Evolutionary conservation across 1,139 yeast genomes (phyloP), one percentile per base, ranked within the genome.

Genomic region (Saccharomycopsis crataegensis): DNA sequence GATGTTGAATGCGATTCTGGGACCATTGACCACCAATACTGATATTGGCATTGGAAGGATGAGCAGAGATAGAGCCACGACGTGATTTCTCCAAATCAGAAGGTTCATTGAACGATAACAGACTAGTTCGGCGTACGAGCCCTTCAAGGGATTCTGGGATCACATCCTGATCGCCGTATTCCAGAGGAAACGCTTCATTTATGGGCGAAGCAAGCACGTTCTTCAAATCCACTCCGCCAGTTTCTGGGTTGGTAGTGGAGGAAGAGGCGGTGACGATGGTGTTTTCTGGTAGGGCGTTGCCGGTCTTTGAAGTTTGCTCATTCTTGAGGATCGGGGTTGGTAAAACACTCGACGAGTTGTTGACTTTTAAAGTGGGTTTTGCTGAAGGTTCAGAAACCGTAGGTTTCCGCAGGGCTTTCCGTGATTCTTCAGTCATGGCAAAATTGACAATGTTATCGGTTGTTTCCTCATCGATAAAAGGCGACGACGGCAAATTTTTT

Each of bases 31-130:
- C 28, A 4, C 28, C 28, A 22, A 22, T 22, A 22, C 28, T 22
- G 28, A 47, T 22, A 14, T n/a, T 47, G 8, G 56, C 53, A 17
- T 67, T 65, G 2, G 75, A 70, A 3, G 76, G 75, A 54, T 73
- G 64, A 1, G 75, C 72, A 52, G 78, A 73, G 51, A 77, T 76
- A 2, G 81, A 77, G 16, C 79, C 79, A 53, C 82, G 64, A 59
- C 76, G 79, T 0, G 68, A 61, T 53, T 71, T 70, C 44, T 65
- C 69, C n/a, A 62, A 60, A n/a, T 59, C 63, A n/a, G 62, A 61
- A 0, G 72, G 67, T 4, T 65, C 70, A 8, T 65, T 65, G 57
- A 67, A 67, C 6, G 69, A 67, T 9, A 56, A 43, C 2, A 53
- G 51, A 38, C 58, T 56, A 12, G 55, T 43, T 32, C 51, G 22